Base-by-base conservation (phyloP, 163 green algal species). In the Scenedesmus sp. region DNA sequence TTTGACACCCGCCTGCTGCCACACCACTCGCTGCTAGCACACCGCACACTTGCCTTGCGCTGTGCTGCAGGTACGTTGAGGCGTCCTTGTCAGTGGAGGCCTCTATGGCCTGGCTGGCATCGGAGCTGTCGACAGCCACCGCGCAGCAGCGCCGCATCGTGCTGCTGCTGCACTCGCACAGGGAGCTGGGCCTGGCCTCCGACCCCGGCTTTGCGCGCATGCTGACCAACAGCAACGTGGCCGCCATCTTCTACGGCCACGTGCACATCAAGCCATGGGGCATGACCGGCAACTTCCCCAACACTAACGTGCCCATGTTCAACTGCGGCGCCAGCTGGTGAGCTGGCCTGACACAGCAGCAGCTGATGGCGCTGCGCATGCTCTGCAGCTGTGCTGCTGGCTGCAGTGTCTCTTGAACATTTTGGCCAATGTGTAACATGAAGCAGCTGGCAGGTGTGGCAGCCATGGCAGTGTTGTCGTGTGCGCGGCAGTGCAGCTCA, bases 251-350 rank as follows among this genome's bases (percentile, higher is more conserved):
- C 53, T 92, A 90, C 68, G 89, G 89, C 56, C 89, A 92, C 65
- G 76, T 92, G 53, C 89, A 92, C 73, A 87, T 92, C 83, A 89
- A 82, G 51, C 89, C 89, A 3, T 92, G 89, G 89, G 89, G 89
- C 49, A 72, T 87, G 51, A 83, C 73, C 7, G 89, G 89, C 9
- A 85, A 81, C 53, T 92, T 73, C 70, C 83, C 83, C 30, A 81
- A 81, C 83, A 92, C 89, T 0, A 90, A 68, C 37, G 83, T 92
- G 9, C 89, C 89, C 24, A 92, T 92, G 83, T 92, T 90, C 73
- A 92, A 92, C 89, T 92, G 89, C 56, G 89, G 89, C 1, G 89
- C 89, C 6, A 81, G 61, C 40, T 92, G 89, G 89, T 76, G 65
- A 16, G 65, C 26, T 20, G 30, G 24, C 24, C 7, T 33, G 61